Evolutionary conservation across 768 basidiomycete genomes (phyloP), one percentile per base, ranked within the genome.

Genomic region (Russula griseocarnosa): DNA sequence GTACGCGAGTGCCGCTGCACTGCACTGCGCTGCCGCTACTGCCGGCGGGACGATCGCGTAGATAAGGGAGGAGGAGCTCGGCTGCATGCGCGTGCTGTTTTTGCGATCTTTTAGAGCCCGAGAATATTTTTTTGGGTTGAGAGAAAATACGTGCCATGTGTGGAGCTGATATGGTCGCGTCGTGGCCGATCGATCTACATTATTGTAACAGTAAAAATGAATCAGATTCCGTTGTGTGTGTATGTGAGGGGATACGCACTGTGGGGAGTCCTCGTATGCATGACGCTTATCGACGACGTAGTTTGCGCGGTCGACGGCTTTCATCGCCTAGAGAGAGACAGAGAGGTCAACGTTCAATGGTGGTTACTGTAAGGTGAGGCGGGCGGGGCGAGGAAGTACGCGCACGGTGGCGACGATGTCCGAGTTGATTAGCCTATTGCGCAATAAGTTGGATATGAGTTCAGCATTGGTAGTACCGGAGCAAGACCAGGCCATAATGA

Each of bases 121-220:
- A 26, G 20, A 11, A 4, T 0, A 10, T 13, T 26, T 1, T 24
- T 26, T 24, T 1, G 8, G 28, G 8, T 4, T 4, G 22, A 52
- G 32, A 32, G 18, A 26, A 28, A 20, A 57, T 7, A 26, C 55
- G 24, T 30, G 59, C 64, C 64, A 65, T 65, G 73, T 99, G 96
- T 1, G 96, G 96, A 0, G 96, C 96, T 44, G 90, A 92, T 66
- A 99, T 98, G 0, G 96, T 99, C 16, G 94, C 95, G 14, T 85
- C 87, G 70, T 88, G 82, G 2, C 90, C 89, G 57, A 94, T 94
- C 20, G 90, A 69, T 40, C 65, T 64, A 46, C 42, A 44, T 18
- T 24, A 30, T 28, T 28, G 28, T n/a, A n/a, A 36, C 34, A 36
- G 34, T 3, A 13, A 10, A 10, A 36, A 36, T 36, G 3, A 3